Evolutionary conservation across 176 grass and related monocot species (phyloP).

Genomic region (Tillandsia leiboldiana): DNA sequence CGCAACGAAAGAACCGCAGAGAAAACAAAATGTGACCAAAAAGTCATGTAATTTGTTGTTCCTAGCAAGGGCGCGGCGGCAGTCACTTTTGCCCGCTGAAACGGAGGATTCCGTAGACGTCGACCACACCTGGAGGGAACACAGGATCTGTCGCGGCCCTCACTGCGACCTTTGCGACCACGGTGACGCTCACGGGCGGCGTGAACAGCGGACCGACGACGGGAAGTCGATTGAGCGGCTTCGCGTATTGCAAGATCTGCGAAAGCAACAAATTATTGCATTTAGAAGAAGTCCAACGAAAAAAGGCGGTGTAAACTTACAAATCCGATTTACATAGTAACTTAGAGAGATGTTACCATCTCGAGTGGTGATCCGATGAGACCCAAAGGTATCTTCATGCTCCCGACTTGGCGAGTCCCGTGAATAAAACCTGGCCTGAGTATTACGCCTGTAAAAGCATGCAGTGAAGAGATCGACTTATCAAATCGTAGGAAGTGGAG

Average conservation of each 20-base stretch:
- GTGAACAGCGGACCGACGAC: slow-evolving; percentile 61
- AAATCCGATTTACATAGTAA: background rate
- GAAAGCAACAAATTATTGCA: slow-evolving; percentile 6
- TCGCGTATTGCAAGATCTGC: slow-evolving; percentile 62
- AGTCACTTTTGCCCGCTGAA: slow-evolving; percentile 58
- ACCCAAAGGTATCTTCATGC: slow-evolving; percentile 73
- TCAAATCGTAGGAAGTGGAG: background rate
- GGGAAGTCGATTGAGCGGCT: slow-evolving; percentile 56
- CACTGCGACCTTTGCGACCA: slow-evolving; percentile 62
- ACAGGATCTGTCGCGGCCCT: slow-evolving; percentile 71
- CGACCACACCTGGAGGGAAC: slow-evolving; percentile 80
- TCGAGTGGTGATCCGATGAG: slow-evolving; percentile 73
- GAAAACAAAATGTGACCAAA: slow-evolving; percentile 1
- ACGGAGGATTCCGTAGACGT: slow-evolving; percentile 68
- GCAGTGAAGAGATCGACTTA: background rate
- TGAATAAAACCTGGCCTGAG: slow-evolving; percentile 84
- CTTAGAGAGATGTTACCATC: slow-evolving; percentile 33
- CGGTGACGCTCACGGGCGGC: slow-evolving; percentile 62
- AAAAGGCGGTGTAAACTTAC: too few relatives aligned
- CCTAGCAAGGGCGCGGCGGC: background rate
- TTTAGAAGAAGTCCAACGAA: background rate
- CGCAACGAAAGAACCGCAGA: background rate
- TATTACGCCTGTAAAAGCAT: slow-evolving; percentile 44
- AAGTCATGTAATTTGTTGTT: background rate
- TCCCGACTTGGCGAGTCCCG: slow-evolving; percentile 80